Percentiles rank a stretch among this genome's conserved stretches.
Evolutionary conservation across 345 rosid species (phyloP).

Genomic region (Carallia pectinifolia): DNA sequence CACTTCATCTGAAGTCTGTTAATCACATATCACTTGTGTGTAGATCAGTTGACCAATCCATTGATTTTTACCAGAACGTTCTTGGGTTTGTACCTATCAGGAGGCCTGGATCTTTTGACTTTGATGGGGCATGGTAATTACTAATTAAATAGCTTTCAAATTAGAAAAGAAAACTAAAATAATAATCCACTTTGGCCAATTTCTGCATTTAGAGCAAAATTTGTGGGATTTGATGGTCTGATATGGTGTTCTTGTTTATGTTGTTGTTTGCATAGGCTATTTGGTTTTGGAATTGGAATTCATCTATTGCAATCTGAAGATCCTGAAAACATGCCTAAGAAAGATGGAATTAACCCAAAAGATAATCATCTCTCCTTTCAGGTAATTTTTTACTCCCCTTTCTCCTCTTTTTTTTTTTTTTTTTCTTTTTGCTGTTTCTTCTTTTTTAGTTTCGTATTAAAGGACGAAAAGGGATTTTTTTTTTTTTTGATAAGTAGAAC

Average conservation of each 20-base stretch:
- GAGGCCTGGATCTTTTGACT: slow-evolving; percentile 69
- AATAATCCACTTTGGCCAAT: background rate
- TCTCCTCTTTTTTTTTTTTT: too few relatives aligned
- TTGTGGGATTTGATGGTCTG: background rate
- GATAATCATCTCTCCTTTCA: slow-evolving; percentile 80
- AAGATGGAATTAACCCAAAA: slow-evolving; percentile 51
- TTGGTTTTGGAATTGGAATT: slow-evolving; percentile 65
- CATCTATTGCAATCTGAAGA: slow-evolving; percentile 59
- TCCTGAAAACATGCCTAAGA: slow-evolving; percentile 52
- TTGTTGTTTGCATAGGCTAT: slow-evolving; percentile 38
- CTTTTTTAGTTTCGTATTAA: background rate
- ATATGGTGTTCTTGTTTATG: background rate
- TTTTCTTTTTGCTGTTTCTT: background rate
- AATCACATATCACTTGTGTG: slow-evolving; percentile 74
- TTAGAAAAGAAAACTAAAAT: background rate
- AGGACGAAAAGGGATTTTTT: background rate
- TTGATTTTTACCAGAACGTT: slow-evolving; percentile 59
- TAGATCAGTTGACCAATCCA: slow-evolving; percentile 57
- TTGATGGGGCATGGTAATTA: slow-evolving; percentile 73
- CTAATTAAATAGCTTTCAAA: background rate
- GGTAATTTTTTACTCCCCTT: slow-evolving; percentile 27
- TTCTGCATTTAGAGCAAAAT: background rate
- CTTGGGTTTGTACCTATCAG: slow-evolving; percentile 70
- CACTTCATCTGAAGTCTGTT: slow-evolving; percentile 57
- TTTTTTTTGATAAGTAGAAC: too few relatives aligned